phyloP scores from a whole-genome alignment of 495 filamentous ascomycete genomes.

The Aspergillus homomorphus region DNA sequence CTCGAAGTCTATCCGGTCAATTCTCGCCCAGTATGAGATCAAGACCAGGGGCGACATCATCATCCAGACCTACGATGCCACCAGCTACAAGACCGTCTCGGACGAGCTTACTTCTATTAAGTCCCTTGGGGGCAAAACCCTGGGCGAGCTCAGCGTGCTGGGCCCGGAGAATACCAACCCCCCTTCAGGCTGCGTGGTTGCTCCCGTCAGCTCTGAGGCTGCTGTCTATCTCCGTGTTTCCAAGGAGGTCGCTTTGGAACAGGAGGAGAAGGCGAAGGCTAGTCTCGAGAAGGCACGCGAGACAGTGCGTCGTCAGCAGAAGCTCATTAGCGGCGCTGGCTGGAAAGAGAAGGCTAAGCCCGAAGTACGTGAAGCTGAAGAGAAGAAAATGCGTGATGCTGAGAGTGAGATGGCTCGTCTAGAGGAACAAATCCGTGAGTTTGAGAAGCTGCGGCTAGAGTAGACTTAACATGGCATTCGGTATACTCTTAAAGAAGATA shows the following conservation, averaged over 20 bases:
- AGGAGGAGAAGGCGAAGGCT: constrained; percentile 60
- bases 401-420: constrained; percentile 53
- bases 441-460: constrained; percentile 48
- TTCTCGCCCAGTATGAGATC: constrained; percentile 56
- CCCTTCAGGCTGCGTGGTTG: constrained; percentile 68
- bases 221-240: constrained; percentile 68
- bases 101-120: constrained; percentile 59
- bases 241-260: constrained; percentile 65
- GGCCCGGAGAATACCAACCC: constrained; percentile 49
- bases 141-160: constrained; percentile 48
- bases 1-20: constrained; percentile 55
- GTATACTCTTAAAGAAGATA: constrained; percentile 5
- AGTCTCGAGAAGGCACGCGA: constrained; percentile 42
- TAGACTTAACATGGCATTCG: constrained; percentile 17
- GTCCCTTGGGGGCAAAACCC: constrained; percentile 61
- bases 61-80: constrained; percentile 57
- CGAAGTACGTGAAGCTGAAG: constrained; percentile 57
- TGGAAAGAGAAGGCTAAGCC: constrained; percentile 48
- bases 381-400: constrained; percentile 56
- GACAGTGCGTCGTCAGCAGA: constrained; percentile 32
- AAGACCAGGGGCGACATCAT: constrained; percentile 55
- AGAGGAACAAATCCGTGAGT: constrained; percentile 52
- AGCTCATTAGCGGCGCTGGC: constrained; percentile 32
- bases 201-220: constrained; percentile 60
- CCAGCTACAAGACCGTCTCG: constrained; percentile 53